A percentile compares a stretch with the other conserved stretches of the same genome.
Evolutionary conservation across 495 filamentous ascomycete genomes (phyloP).

Genomic region (Podospora pseudocomata): DNA sequence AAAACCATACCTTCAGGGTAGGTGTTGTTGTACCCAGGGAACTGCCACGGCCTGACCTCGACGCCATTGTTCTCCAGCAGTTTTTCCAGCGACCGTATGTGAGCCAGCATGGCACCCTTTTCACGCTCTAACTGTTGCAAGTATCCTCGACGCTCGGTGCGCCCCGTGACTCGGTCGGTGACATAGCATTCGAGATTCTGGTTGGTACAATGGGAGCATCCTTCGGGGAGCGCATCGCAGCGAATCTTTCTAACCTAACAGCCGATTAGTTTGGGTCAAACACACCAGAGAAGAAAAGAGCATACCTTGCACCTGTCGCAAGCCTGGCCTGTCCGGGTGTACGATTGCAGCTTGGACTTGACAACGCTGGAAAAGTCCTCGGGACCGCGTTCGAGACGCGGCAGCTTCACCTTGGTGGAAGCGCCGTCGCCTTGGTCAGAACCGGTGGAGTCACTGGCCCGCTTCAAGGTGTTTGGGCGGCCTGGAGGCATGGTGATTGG

Average conservation of each 20-base stretch:
- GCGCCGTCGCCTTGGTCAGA: conserved; percentile 22
- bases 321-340: conserved; percentile 75
- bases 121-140: conserved; percentile 59
- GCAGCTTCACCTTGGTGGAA: conserved; percentile 43
- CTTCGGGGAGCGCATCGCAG: conserved; percentile 69
- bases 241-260: conserved; percentile 74
- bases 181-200: conserved; percentile 70
- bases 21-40: conserved; percentile 28
- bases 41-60: conserved; percentile 38
- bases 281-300: background rate
- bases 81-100: conserved; percentile 51
- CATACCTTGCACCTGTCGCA: conserved; percentile 82
- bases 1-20: conserved; percentile 30
- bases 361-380: conserved; percentile 67
- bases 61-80: conserved; percentile 39
- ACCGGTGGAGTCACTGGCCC: conserved; percentile 39
- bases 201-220: conserved; percentile 71
- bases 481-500: conserved; percentile 27
- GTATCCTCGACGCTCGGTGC: conserved; percentile 73
- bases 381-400: conserved; percentile 46
- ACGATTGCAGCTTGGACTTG: conserved; percentile 59
- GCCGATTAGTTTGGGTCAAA: conserved; percentile 10
- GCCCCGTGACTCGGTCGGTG: conserved; percentile 83
- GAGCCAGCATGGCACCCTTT: conserved; percentile 51
- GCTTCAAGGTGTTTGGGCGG: conserved; percentile 36